Evolutionary conservation across 768 basidiomycete species (phyloP), one percentile per base, ranked within the genome.

Genomic region (Gloeostereum incarnatum): DNA sequence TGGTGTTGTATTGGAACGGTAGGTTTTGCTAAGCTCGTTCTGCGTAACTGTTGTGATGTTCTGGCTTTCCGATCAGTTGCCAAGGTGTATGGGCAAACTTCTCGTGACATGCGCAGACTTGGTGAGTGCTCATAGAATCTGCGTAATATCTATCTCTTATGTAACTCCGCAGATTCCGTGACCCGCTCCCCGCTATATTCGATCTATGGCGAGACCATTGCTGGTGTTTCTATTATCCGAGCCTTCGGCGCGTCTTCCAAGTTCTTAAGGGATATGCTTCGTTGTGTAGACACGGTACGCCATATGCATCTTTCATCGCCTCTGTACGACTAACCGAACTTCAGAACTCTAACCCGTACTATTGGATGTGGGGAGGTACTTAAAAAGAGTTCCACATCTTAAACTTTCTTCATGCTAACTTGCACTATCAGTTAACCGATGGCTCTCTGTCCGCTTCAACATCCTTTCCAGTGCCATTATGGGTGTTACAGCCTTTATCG

Each of bases 311-410:
- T 31, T 33, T 34, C 5, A 25, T 26, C 23, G 19, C 17, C 25
- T 30, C 37, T 38, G 13, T 11, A 24, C 25, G 27, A 34, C 36
- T 38, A 8, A 43, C 43, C 26, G 13, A 25, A 14, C 20, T 2
- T 17, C 39, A 71, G 66, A 72, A 70, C 42, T 50, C 75, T 11
- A 86, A 76, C 51, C 86, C 86, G 3, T 84, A 17, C 33, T 90
- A 85, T 51, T 93, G 91, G 91, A 82, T 85, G 73, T 91, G 85
- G 87, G 84, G 78, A 62, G 78, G 79, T 84, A 53, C 38, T 64
- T 49, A 36, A n/a, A n/a, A n/a, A n/a, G n/a, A n/a, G n/a, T n/a
- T n/a, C n/a, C n/a, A n/a, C n/a, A n/a, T 20, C 26, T 19, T 24
- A 8, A 8, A n/a, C 8, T 27, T 3, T 19, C 17, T 34, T 13